A percentile compares a stretch with the other conserved stretches of the same genome.
phyloP scores from a whole-genome alignment of 768 basidiomycete species.

The Trametes cinnabarina region DNA sequence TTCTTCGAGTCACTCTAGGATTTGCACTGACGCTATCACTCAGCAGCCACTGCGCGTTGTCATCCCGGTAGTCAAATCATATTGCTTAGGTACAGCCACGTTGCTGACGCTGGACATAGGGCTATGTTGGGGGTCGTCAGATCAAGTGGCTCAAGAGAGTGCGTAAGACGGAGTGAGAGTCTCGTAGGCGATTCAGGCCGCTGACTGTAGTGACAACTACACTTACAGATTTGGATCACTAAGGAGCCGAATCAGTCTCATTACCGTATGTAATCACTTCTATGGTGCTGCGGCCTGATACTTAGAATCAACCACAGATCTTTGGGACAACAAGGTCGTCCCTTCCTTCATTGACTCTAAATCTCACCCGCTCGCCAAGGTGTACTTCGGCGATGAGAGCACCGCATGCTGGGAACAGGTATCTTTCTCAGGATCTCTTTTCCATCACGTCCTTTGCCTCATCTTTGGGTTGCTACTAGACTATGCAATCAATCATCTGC shows the following conservation, averaged over 20 bases:
- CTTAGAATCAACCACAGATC: conserved; percentile 16
- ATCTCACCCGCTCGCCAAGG: conserved; percentile 17
- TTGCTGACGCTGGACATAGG: too few relatives aligned
- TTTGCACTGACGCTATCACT: not conserved
- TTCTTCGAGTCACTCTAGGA: not conserved
- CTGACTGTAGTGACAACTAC: too few relatives aligned
- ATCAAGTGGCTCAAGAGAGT: conserved; percentile 24
- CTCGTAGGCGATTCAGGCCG: too few relatives aligned
- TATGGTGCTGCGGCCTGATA: too few relatives aligned
- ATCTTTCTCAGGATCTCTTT: not conserved
- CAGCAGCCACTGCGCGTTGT: conserved; percentile 17
- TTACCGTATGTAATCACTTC: conserved; percentile 24
- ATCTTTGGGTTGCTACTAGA: conserved; percentile 2
- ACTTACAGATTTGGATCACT: conserved; percentile 15
- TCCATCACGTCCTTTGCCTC: too few relatives aligned
- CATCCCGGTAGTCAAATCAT: conserved; percentile 11
- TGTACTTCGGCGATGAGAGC: conserved; percentile 22
- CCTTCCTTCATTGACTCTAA: conserved; percentile 21
- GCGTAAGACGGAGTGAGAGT: not conserved
- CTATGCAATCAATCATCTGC: conserved; percentile 22
- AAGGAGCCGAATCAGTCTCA: conserved; percentile 22
- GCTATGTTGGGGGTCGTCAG: conserved; percentile 22
- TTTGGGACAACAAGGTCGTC: conserved; percentile 23
- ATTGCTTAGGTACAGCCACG: too few relatives aligned
- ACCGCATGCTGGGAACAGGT: conserved; percentile 23